phyloP scores from a whole-genome alignment of 2,329 filamentous ascomycete genomes.

The Chaetomium strumarium region DNA sequence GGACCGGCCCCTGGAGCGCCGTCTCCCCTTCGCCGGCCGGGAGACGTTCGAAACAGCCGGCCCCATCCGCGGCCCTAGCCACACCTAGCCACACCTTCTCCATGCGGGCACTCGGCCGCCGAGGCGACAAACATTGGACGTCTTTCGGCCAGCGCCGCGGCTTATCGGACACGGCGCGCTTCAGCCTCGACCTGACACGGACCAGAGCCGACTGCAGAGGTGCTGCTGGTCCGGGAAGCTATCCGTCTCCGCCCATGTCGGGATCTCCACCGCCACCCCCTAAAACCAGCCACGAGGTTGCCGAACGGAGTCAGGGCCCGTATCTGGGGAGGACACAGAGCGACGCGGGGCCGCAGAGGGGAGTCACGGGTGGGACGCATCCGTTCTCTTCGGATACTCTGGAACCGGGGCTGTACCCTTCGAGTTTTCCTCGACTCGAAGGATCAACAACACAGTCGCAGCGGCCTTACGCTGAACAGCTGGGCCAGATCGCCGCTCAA shows the following conservation, averaged over 20 bases:
- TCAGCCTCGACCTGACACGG: slow-evolving; percentile 52
- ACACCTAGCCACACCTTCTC: slow-evolving; percentile 29
- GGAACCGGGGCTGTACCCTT: slow-evolving; percentile 36
- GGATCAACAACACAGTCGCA: slow-evolving; percentile 31
- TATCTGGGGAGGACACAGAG: slow-evolving; percentile 36
- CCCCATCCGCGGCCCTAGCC: slow-evolving; percentile 20
- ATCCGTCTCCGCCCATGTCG: slow-evolving; percentile 71
- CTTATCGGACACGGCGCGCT: slow-evolving; percentile 48
- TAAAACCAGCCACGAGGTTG: slow-evolving; percentile 52
- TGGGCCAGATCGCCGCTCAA: slow-evolving; percentile 27
- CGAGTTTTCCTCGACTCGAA: slow-evolving; percentile 37
- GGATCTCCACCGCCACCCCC: slow-evolving; percentile 58
- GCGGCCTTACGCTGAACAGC: slow-evolving; percentile 29
- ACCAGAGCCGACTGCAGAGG: slow-evolving; percentile 49
- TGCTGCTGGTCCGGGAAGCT: slow-evolving; percentile 52
- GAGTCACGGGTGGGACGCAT: slow-evolving; percentile 27
- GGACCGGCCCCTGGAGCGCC: slow-evolving; percentile 17
- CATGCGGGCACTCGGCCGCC: slow-evolving; percentile 50
- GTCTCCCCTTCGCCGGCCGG: slow-evolving; percentile 16
- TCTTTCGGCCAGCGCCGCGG: slow-evolving; percentile 55
- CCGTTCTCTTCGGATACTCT: slow-evolving; percentile 34
- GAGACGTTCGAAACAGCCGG: slow-evolving; percentile 24
- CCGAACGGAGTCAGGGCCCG: slow-evolving; percentile 47
- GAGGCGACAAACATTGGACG: slow-evolving; percentile 38
- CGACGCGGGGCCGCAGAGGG: slow-evolving; percentile 31